Evolutionary conservation across 805 yeast genomes (phyloP), one percentile per base, ranked within the genome.

Genomic region (Nakazawaea ambrosiae): DNA sequence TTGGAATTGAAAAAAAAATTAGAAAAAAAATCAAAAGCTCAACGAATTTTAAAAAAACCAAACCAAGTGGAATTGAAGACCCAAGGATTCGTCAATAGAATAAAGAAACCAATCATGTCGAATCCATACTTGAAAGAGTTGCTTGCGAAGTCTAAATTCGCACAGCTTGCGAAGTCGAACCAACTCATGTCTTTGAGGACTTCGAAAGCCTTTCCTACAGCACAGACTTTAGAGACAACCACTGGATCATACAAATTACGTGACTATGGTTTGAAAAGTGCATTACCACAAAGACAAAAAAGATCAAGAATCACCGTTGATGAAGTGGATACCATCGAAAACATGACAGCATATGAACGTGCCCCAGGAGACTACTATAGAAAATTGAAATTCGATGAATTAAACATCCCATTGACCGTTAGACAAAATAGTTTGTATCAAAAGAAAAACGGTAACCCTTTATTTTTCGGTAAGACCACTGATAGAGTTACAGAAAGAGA

Each of bases 211-310:
- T 54, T 49, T 26, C 95, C 95, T 19, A 74, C 84, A 0, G 88
- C 80, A 50, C 94, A 84, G 55, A 66, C 81, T 29, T 68, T 85
- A 27, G 80, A 73, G 55, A 78, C 92, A 0, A 77, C 83, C 36
- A 73, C 78, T 34, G 66, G 82, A 6, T 69, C 81, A 33, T 70
- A 79, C 31, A 54, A 66, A 11, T 66, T 85, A 58, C 78, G 81
- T 44, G 84, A 83, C 57, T 85, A 73, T 68, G 95, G 95, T 49
- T 58, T 85, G 42, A 85, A 85, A 53, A 64, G 78, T 31, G 65
- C 82, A 16, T 60, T 85, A 33, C 95, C 95, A 3, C 63, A 65
- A 27, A 77, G 73, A 47, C 55, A 73, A 32, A 76, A 75, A 28
- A 63, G 75, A 14, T 69, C 79, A 28, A 75, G 74, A 53, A 65